Evolutionary conservation across 352 stramenopile genomes (phyloP).

Genomic region (Pythium periplocum): DNA sequence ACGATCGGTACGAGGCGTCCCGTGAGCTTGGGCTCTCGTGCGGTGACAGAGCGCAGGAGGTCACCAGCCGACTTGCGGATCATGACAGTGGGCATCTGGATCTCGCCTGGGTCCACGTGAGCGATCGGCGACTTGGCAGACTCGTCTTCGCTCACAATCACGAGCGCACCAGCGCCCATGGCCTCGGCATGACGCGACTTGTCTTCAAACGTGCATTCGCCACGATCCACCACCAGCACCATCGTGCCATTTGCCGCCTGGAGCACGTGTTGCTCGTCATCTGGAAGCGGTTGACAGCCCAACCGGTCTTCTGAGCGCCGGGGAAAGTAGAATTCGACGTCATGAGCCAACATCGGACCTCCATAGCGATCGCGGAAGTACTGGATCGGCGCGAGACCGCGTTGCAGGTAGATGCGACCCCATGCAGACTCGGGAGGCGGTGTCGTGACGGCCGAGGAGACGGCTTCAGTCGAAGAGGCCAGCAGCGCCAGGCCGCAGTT

Average conservation of each 20-base stretch:
- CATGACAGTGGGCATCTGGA: slow-evolving; percentile 56
- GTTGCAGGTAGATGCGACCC: slow-evolving; percentile 64
- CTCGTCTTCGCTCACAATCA: slow-evolving; percentile 48
- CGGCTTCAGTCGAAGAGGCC: not conserved
- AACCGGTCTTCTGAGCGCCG: slow-evolving; percentile 25
- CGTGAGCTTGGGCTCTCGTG: slow-evolving; percentile 21
- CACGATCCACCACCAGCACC: slow-evolving; percentile 50
- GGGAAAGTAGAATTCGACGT: slow-evolving; percentile 48
- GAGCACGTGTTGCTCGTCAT: slow-evolving; percentile 25
- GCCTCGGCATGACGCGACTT: slow-evolving; percentile 47
- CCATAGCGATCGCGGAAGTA: slow-evolving; percentile 66
- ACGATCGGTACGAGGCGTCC: slow-evolving; percentile 50
- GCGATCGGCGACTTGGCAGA: slow-evolving; percentile 35
- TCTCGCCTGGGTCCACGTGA: slow-evolving; percentile 32
- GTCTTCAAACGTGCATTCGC: slow-evolving; percentile 58
- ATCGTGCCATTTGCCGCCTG: slow-evolving; percentile 24
- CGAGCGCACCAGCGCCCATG: slow-evolving; percentile 37
- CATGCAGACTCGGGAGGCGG: slow-evolving; percentile 28
- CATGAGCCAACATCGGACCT: slow-evolving; percentile 28
- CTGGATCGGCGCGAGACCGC: slow-evolving; percentile 58
- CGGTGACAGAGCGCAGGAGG: slow-evolving; percentile 30
- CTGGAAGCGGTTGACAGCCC: slow-evolving; percentile 34
- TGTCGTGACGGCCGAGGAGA: not conserved
- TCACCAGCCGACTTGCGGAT: slow-evolving; percentile 45
- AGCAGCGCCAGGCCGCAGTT: not conserved